phyloP scores from a whole-genome alignment of 176 grass and related monocot genomes.

The Olyra latifolia region DNA sequence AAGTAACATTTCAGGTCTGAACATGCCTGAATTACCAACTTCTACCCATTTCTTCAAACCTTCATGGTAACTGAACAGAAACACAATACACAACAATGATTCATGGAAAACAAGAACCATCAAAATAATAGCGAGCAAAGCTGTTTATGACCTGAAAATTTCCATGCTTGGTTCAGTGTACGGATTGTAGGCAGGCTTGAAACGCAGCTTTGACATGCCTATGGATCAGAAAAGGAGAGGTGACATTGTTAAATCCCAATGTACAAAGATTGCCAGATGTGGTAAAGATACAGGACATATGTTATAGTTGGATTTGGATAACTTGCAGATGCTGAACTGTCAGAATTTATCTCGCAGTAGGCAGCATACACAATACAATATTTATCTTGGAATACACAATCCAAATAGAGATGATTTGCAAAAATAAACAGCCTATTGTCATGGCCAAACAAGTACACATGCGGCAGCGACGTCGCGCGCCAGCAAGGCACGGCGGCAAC shows the following conservation, averaged over 20 bases:
- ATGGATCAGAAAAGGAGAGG: slow-evolving; percentile 11
- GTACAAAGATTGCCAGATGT: not conserved
- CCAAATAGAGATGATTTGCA: no score
- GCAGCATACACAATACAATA: no score
- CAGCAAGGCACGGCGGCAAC: no score
- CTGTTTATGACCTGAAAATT: slow-evolving; percentile 71
- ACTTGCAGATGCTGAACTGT: not conserved
- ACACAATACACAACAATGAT: not conserved
- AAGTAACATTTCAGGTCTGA: slow-evolving; percentile 96
- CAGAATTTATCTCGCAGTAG: no score
- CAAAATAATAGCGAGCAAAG: slow-evolving; percentile 17
- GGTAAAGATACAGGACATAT: slow-evolving; percentile 6
- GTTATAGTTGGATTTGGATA: not conserved
- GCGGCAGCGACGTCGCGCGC: no score
- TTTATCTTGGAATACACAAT: no score
- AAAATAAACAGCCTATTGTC: not conserved
- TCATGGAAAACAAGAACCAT: not conserved
- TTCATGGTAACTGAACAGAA: slow-evolving; percentile 80
- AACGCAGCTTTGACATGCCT: slow-evolving; percentile 90
- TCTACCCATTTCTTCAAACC: slow-evolving; percentile 96
- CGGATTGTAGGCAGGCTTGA: slow-evolving; percentile 98
- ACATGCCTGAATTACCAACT: slow-evolving; percentile 96
- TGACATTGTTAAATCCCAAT: not conserved
- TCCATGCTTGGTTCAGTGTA: slow-evolving; percentile 99
- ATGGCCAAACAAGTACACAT: no score